Conservation (phyloP, 805 yeast species). For the Metschnikowia chrysomelidarum region DNA sequence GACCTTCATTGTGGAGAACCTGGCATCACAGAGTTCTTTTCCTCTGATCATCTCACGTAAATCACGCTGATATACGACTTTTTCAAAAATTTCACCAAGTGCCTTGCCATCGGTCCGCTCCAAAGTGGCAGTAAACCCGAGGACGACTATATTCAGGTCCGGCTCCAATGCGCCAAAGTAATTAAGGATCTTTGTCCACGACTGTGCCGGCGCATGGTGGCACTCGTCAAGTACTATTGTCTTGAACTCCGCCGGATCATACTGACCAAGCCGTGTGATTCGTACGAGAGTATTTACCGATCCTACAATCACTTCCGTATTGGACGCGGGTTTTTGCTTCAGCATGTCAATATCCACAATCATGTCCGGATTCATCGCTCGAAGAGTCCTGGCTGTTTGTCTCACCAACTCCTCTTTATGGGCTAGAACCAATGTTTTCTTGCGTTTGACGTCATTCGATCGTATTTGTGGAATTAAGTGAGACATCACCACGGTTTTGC, state of each 20-base stretch:
- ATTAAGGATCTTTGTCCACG: conserved; percentile 57
- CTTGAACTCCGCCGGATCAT: conserved; percentile 60
- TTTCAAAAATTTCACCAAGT: conserved; percentile 60
- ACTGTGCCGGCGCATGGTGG: conserved; percentile 79
- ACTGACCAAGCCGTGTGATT: conserved; percentile 45
- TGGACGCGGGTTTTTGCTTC: conserved; percentile 35
- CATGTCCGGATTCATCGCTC: conserved; percentile 46
- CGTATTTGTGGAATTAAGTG: conserved; percentile 48
- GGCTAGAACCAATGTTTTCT: conserved; percentile 60
- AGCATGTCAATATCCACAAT: conserved; percentile 73
- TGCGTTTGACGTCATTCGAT: conserved; percentile 19
- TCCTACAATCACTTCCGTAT: conserved; percentile 68
- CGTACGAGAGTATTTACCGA: conserved; percentile 67
- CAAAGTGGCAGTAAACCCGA: conserved; percentile 90
- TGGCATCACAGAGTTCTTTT: conserved; percentile 68
- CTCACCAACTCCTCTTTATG: conserved; percentile 76
- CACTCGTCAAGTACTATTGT: conserved; percentile 87
- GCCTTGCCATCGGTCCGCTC: conserved; percentile 70
- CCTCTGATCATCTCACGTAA: conserved; percentile 64
- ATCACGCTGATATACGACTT: conserved; percentile 68
- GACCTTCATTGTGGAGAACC: conserved; percentile 56
- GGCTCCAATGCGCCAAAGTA: conserved; percentile 52
- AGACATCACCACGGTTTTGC: conserved; percentile 81
- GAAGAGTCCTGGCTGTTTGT: conserved; percentile 61
- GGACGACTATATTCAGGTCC: conserved; percentile 49